phyloP scores from a whole-genome alignment of 2,329 filamentous ascomycete genomes.

The Pezicula rhizophila region DNA sequence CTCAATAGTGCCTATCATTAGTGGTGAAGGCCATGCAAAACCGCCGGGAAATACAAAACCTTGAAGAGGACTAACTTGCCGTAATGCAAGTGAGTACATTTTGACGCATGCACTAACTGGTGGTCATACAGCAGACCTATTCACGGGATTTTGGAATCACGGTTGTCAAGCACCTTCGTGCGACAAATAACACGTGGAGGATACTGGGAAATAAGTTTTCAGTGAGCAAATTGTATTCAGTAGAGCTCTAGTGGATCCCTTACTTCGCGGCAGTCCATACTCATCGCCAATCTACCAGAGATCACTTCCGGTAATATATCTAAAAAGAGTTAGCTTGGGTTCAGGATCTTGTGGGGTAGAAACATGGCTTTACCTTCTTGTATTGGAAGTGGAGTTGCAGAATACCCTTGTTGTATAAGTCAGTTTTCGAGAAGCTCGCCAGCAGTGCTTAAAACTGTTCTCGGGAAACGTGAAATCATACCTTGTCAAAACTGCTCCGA shows the following conservation, averaged over 20 bases:
- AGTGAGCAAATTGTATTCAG: slow-evolving; percentile 17
- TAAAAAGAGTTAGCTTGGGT: slow-evolving; percentile 20
- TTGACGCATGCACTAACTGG: neutral
- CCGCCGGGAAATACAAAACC: no score
- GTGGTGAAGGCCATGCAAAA: no score
- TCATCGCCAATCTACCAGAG: slow-evolving; percentile 4
- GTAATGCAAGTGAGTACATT: no score
- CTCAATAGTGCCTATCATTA: no score
- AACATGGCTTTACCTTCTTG: slow-evolving; percentile 68
- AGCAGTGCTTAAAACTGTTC: slow-evolving; percentile 6
- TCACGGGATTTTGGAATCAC: neutral
- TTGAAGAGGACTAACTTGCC: no score
- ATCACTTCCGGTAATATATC: slow-evolving; percentile 53
- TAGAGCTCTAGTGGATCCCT: slow-evolving; percentile 12
- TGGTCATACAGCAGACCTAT: neutral
- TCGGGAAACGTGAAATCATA: slow-evolving; percentile 37
- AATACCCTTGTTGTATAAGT: slow-evolving; percentile 65
- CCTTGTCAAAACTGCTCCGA: slow-evolving; percentile 95
- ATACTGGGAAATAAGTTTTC: slow-evolving; percentile 14
- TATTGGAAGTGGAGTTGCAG: slow-evolving; percentile 97
- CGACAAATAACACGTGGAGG: slow-evolving; percentile 14
- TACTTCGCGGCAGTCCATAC: slow-evolving; percentile 13
- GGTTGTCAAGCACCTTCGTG: slow-evolving; percentile 6
- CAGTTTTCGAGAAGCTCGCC: slow-evolving; percentile 23
- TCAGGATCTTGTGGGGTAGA: slow-evolving; percentile 1